Base-by-base conservation (phyloP, 2,329 filamentous ascomycete genomes). In the Hyphodiscus sp. region DNA sequence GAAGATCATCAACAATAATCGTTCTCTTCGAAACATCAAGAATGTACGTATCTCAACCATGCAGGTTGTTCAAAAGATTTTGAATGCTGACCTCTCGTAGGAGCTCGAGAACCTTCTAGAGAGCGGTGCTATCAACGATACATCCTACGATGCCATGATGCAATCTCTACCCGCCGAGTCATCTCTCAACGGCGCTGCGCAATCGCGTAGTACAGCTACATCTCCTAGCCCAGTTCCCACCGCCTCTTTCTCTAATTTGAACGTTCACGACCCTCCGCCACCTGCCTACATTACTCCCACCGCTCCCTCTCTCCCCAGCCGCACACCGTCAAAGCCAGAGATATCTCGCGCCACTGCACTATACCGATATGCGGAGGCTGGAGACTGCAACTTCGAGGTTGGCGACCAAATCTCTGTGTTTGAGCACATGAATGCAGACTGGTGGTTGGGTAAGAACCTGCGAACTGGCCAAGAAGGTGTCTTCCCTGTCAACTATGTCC, bases 381-480 rank as follows among this genome's bases (percentile, higher is more conserved):
- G 90, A 55, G 92, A 97, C 69, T 77, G 95, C 58, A 82, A 81
- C 2, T 82, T 97, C 55, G 82, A 89, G 67, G 84, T 86, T 57
- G 86, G 91, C 67, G 92, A 97, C 73, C 77, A 79, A 59, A 78
- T 97, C 62, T 80, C 82, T 55, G 87, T 97, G 20, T 81, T 83
- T 61, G 89, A 96, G 73, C 91, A 95, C 75, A 94, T 96, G 86
- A 97, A 97, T 72, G 83, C 85, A 58, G 91, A 97, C 72, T 97
- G 92, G 92, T 96, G 91, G 90, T 86, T 90, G 77, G 92, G 92
- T 62, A 82, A 81, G 63, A 96, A 95, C 72, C 76, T 86, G 66
- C 83, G 90, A 50, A 95, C 91, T 9, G 86, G 86, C 52, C 74
- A 82, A 61, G 89, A 95, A 73, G 92, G 92, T 64, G 96, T 97